These are phyloP conservation scores for Dispira simplex DNA, from an alignment of 192 early-diverging fungal species.

Conservation along the genomic window DNA sequence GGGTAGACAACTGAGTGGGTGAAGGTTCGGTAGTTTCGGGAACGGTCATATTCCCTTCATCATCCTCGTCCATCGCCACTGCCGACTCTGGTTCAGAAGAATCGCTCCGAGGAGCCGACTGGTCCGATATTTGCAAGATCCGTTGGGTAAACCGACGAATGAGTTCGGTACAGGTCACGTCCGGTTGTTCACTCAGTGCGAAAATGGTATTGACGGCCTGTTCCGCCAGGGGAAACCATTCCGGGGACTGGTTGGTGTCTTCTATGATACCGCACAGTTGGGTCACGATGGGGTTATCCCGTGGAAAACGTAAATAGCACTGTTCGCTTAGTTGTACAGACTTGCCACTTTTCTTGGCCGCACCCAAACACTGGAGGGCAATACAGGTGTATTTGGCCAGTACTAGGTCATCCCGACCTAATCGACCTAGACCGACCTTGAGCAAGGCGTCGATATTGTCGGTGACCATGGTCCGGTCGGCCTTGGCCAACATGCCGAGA, in stretches of 20 bases:
- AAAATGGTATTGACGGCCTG: conserved; percentile 93
- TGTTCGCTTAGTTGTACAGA: conserved; percentile 11
- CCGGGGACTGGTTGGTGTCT: conserved; percentile 22
- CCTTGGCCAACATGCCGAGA: conserved; percentile 85
- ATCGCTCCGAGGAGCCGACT: neutral
- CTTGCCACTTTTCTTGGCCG: conserved; percentile 42
- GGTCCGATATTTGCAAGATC: conserved; percentile 33
- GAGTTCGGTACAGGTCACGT: conserved; percentile 58
- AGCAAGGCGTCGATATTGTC: conserved; percentile 77
- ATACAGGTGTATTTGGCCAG: conserved; percentile 87
- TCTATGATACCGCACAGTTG: conserved; percentile 30
- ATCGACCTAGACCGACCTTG: conserved; percentile 69
- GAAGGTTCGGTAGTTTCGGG: neutral
- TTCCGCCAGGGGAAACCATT: conserved; percentile 81
- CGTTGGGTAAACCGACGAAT: conserved; percentile 47
- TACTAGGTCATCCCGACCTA: conserved; percentile 61
- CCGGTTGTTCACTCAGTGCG: conserved; percentile 79
- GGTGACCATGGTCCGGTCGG: conserved; percentile 61
- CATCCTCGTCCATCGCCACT: neutral
- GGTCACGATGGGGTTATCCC: conserved; percentile 38
- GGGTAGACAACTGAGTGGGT: neutral
- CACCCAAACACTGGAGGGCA: conserved; percentile 70
- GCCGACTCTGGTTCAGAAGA: neutral
- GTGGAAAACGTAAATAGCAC: conserved; percentile 23
- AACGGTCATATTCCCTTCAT: neutral